phyloP scores from a whole-genome alignment of 2,329 filamentous ascomycete species.

The Cryphonectria naterciae region DNA sequence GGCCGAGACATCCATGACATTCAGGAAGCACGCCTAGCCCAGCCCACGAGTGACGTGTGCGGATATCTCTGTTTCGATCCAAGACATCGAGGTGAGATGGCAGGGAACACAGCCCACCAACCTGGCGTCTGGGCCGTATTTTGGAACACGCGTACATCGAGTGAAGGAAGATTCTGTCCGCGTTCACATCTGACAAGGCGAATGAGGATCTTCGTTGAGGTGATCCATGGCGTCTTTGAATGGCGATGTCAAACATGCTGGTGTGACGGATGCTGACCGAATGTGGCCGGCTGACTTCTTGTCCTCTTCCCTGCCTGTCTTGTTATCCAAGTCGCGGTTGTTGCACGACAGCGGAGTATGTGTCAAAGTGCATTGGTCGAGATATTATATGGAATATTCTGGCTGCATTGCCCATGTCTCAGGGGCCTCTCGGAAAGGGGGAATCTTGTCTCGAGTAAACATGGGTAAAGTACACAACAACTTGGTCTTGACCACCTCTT shows the following conservation, averaged over 20 bases:
- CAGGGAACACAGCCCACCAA: background rate
- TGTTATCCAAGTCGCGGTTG: conserved; percentile 2
- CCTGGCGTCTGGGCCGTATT: background rate
- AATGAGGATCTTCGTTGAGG: background rate
- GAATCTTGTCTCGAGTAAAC: background rate
- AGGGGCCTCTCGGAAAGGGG: conserved; percentile 19
- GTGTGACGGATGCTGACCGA: background rate
- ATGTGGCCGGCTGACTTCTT: background rate
- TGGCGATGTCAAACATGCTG: no score
- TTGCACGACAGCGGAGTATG: background rate
- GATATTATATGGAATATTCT: conserved; percentile 1
- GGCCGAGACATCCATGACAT: conserved; percentile 3
- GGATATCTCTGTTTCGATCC: conserved; percentile 15
- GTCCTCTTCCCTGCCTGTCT: conserved; percentile 5
- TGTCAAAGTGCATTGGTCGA: background rate
- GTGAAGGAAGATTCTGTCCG: background rate
- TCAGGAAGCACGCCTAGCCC: background rate
- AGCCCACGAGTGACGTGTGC: conserved; percentile 21
- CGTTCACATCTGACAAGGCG: background rate
- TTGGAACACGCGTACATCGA: background rate
- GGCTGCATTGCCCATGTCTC: conserved; percentile 1
- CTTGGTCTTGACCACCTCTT: background rate
- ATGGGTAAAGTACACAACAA: background rate
- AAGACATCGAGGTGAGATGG: conserved; percentile 16
- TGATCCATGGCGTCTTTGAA: background rate